Base-by-base conservation (phyloP, 441 rosid genomes). In the Erodium moschatum region DNA sequence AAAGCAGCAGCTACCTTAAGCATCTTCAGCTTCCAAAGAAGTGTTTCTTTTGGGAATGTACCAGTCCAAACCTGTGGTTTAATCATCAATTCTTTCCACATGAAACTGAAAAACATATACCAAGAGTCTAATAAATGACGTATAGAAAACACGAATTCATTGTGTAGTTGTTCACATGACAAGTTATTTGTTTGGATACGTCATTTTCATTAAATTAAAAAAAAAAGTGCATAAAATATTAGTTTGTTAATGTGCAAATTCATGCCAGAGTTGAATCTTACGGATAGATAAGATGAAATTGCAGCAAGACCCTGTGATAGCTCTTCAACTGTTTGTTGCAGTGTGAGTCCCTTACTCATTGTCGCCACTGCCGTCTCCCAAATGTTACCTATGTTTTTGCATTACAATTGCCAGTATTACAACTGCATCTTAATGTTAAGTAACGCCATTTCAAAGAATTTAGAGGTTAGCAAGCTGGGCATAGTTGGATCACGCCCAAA, bases 11-110 rank as follows among this genome's bases (percentile, higher is more conserved):
- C 86, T 6, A 81, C 74, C 69, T 79, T 77, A 62, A 86, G 83
- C 84, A 88, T 71, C 40, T 77, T 74, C 70, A 86, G 80, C 77
- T 86, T 86, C 94, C 91, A 86, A 12, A 69, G 71, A 69, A 88
- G 79, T 7, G 91, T 81, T 74, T 79, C 82, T 72, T 72, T 79
- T 0, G 88, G 88, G 27, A 85, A 68, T 40, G 84, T 75, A 70
- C 81, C 81, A 48, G 77, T 67, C 64, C 84, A 75, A 73, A 81
- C 79, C 94, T 88, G 85, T 48, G 64, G 70, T 48, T 56, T 70
- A 71, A 74, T 40, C 15, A 77, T 69, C 75, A 76, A 64, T 65
- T 72, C 24, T 58, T 69, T 72, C 69, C 65, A 72, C 31, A 66
- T 60, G 64, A 48, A 60, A 50, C 52, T 10, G 68, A 79, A 9